phyloP scores from a whole-genome alignment of 2,329 filamentous ascomycete genomes.

The Apiospora marii region DNA sequence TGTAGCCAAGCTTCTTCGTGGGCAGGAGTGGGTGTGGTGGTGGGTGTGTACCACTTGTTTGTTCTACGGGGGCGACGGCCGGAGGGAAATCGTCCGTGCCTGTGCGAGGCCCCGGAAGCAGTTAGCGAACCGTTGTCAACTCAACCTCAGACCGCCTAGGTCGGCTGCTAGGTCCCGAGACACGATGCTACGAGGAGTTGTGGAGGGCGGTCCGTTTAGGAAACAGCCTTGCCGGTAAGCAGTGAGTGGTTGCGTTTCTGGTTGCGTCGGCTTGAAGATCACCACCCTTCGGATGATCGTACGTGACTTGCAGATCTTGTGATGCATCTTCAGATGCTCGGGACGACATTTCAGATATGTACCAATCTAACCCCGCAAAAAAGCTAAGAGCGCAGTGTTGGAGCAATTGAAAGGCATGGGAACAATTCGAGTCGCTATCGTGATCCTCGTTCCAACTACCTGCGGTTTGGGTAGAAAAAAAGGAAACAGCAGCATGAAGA shows the following conservation, averaged over 20 bases:
- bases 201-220: not conserved
- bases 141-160: not conserved
- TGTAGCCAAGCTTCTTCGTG: not conserved
- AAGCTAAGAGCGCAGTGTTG: not conserved
- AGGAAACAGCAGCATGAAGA: not conserved
- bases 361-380: not conserved
- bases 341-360: not conserved
- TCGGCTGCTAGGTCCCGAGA: not conserved
- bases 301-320: conserved; percentile 6
- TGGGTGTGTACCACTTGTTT: not conserved
- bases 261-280: not conserved
- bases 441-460: not conserved
- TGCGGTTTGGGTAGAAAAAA: not conserved
- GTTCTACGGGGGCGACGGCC: not conserved
- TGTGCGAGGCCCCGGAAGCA: not conserved
- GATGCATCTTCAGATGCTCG: not conserved
- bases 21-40: not conserved
- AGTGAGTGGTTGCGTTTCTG: not conserved
- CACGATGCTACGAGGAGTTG: not conserved
- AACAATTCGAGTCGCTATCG: not conserved
- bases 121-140: not conserved
- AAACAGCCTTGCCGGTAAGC: not conserved
- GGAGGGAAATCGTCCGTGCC: not conserved
- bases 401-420: not conserved
- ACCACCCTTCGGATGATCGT: not conserved